These are phyloP conservation scores for Paramecium caudatum DNA, from an alignment of 73 alveolate species.

Conservation along the genomic window DNA sequence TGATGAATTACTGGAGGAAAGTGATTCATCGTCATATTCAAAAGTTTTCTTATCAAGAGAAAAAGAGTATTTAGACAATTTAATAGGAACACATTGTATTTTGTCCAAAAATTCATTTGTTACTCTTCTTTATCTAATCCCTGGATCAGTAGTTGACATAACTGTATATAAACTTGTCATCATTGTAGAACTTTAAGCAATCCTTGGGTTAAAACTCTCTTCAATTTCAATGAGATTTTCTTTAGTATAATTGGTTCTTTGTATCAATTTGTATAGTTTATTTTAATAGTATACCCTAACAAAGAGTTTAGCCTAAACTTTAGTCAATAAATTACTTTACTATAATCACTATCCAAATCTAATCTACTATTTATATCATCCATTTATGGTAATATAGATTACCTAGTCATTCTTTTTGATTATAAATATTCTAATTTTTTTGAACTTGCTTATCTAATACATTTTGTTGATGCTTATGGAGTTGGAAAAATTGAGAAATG, in stretches of 20 bases:
- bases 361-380: not conserved
- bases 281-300: conserved; percentile 19
- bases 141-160: conserved; percentile 17
- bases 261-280: conserved; percentile 21
- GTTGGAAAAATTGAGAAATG: too few species aligned
- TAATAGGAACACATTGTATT: not conserved
- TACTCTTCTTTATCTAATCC: not conserved
- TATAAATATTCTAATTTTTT: conserved; percentile 8
- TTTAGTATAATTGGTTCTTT: conserved; percentile 3
- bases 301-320: not conserved
- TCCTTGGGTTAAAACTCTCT: not conserved
- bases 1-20: not conserved
- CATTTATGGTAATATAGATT: not conserved
- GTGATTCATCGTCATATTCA: conserved; percentile 6
- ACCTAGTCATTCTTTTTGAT: not conserved
- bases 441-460: not conserved
- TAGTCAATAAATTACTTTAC: not conserved
- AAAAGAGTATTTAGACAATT: not conserved
- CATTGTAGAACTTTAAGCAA: not conserved
- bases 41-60: not conserved
- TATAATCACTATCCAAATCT: not conserved
- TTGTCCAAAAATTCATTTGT: conserved; percentile 12
- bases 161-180: not conserved
- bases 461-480: not conserved
- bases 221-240: not conserved